Evolutionary conservation across 495 filamentous ascomycete genomes (phyloP).

Genomic region (Trichocladium antarcticum): DNA sequence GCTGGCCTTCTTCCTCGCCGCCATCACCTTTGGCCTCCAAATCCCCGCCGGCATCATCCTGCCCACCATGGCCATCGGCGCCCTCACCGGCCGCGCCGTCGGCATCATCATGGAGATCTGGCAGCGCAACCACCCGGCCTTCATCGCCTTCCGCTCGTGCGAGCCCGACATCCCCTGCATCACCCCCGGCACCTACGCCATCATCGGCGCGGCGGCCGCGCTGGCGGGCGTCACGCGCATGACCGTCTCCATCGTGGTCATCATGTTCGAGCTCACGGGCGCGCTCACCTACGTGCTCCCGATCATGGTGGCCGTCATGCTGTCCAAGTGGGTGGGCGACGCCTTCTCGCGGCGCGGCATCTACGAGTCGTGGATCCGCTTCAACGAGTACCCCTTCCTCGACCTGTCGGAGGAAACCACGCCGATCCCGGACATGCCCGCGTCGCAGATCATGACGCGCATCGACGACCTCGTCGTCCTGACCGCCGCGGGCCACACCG

Average conservation of each 20-base stretch:
- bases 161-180: slow-evolving; percentile 84
- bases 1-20: slow-evolving; percentile 74
- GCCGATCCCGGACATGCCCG: slow-evolving; percentile 75
- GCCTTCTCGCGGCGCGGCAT: slow-evolving; percentile 90
- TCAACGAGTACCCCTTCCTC: slow-evolving; percentile 92
- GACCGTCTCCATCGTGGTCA: slow-evolving; percentile 94
- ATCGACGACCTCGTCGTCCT: slow-evolving; percentile 84
- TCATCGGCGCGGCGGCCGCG: slow-evolving; percentile 91
- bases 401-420: slow-evolving; percentile 81
- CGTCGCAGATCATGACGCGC: slow-evolving; percentile 77
- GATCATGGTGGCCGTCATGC: slow-evolving; percentile 99
- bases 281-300: slow-evolving; percentile 93
- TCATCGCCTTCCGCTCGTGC: slow-evolving; percentile 68
- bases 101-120: slow-evolving; percentile 83
- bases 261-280: slow-evolving; percentile 97
- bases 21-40: slow-evolving; percentile 90
- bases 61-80: slow-evolving; percentile 94
- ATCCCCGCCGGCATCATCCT: slow-evolving; percentile 94
- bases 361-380: slow-evolving; percentile 95
- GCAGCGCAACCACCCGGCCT: slow-evolving; percentile 65
- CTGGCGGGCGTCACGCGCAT: slow-evolving; percentile 95
- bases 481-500: slow-evolving; percentile 76
- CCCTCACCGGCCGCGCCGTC: slow-evolving; percentile 80
- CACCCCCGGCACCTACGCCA: slow-evolving; percentile 89
- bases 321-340: slow-evolving; percentile 96